Evolutionary conservation across 176 grass and related monocot species (phyloP), one percentile per base, ranked within the genome.

Genomic region (Rhynchospora tenuis): DNA sequence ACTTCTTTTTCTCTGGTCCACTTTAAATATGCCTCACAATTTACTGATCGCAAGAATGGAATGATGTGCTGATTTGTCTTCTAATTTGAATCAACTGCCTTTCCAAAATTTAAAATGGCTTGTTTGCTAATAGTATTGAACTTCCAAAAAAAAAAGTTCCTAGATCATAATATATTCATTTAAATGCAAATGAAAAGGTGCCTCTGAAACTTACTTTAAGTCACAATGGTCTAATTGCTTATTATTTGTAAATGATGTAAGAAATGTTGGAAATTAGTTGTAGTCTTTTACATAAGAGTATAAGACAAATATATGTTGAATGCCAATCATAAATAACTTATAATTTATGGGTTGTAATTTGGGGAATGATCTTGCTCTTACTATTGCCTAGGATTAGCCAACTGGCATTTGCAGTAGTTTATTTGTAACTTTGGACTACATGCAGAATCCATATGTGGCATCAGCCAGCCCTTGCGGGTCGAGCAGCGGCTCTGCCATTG

Each of bases 401-500:
- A 57, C n/a, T 28, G 50, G 2, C 13, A 7, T 54, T 45, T n/a
- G 60, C 24, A 20, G n/a, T 28, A 56, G 9, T 5, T 7, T 29
- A 31, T 6, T 71, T 68, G 44, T 38, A 16, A 7, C 56, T 57
- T 47, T 58, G 5, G 14, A 8, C 7, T 78, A 23, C 23, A 47
- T 43, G 3, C 33, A 17, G 93, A 95, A 91, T 22, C 93, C 93
- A 0, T 96, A 96, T 1, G 85, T 88, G 64, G 43, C 89, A 5
- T 84, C 85, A 0, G 60, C 63, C 1, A 20, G 10, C 0, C 89
- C 89, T 6, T 97, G 87, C 47, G 91, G 89, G 0, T 93, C 93
- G 3, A 96, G 93, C 73, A 89, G 79, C 0, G 93, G 91, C 1
- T 73, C 93, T 0, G 87, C 89, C 3, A 88, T 91, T 14, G 89